phyloP scores from a whole-genome alignment of 441 rosid genomes.

The Melastoma candidum region DNA sequence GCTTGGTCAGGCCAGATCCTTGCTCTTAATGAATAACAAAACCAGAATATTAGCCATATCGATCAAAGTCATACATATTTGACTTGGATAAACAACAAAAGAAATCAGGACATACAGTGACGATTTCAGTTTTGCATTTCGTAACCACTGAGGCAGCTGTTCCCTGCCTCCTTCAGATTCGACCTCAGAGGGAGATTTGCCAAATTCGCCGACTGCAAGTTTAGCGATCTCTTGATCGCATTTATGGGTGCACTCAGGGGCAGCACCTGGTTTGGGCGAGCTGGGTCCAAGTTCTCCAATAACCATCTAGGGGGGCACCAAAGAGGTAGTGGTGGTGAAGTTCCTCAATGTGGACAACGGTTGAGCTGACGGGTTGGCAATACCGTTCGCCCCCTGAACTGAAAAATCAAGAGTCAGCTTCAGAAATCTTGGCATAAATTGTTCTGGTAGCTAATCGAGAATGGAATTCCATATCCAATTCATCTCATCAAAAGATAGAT shows the following conservation, averaged over 20 bases:
- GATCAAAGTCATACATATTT: too few relatives aligned
- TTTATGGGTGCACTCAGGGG: slow-evolving; percentile 43
- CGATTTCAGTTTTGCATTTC: slow-evolving; percentile 40
- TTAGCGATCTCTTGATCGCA: slow-evolving; percentile 59
- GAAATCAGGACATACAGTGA: not conserved
- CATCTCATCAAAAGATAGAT: not conserved
- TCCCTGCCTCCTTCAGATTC: slow-evolving; percentile 32
- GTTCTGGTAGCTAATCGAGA: slow-evolving; percentile 7
- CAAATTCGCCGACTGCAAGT: slow-evolving; percentile 27
- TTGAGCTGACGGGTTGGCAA: slow-evolving; percentile 42
- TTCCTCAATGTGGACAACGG: slow-evolving; percentile 44
- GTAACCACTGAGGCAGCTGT: slow-evolving; percentile 72
- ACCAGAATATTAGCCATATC: too few relatives aligned
- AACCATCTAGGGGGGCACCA: slow-evolving; percentile 23
- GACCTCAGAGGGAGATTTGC: slow-evolving; percentile 32
- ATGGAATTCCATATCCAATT: slow-evolving; percentile 1
- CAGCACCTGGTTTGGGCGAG: slow-evolving; percentile 41
- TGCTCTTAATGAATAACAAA: slow-evolving; percentile 21
- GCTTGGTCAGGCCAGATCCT: slow-evolving; percentile 48
- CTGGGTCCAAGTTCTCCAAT: slow-evolving; percentile 42
- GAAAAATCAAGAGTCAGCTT: slow-evolving; percentile 2
- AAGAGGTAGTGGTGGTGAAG: slow-evolving; percentile 26
- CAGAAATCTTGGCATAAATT: not conserved
- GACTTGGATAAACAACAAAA: slow-evolving; percentile 8
- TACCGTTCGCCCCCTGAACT: slow-evolving; percentile 51